A percentile compares a stretch with the other conserved stretches of the same genome.
These are phyloP conservation scores for Tolypocladium pustulatum DNA, from an alignment of 2,329 filamentous ascomycete species.

Conservation along the genomic window DNA sequence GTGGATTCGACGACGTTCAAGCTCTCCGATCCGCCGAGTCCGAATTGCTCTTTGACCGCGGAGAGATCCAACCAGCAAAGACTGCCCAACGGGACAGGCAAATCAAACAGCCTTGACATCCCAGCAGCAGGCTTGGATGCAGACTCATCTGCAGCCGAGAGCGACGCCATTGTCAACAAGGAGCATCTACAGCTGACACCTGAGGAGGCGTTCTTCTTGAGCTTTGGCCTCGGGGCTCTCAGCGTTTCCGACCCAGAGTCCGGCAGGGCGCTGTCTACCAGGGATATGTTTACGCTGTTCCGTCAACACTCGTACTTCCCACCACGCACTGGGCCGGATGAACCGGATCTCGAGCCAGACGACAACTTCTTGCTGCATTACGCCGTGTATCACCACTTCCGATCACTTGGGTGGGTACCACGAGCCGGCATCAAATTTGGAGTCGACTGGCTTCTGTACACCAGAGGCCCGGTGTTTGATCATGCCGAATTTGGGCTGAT, in stretches of 20 bases:
- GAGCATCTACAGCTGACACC: conserved; percentile 89
- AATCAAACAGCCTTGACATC: conserved; percentile 4
- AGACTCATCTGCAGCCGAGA: neutral
- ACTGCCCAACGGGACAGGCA: conserved; percentile 9
- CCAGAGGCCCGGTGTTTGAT: conserved; percentile 83
- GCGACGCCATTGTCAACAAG: conserved; percentile 30
- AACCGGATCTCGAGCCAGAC: conserved; percentile 51
- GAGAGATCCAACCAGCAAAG: conserved; percentile 10
- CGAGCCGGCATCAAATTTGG: conserved; percentile 90
- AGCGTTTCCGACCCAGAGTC: conserved; percentile 44
- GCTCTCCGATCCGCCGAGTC: conserved; percentile 40
- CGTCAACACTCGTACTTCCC: conserved; percentile 62
- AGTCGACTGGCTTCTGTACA: conserved; percentile 89
- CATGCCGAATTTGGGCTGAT: conserved; percentile 89
- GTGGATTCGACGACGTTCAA: conserved; percentile 55
- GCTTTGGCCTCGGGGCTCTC: conserved; percentile 69
- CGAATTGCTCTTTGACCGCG: conserved; percentile 17
- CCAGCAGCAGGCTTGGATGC: neutral
- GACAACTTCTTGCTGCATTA: conserved; percentile 82
- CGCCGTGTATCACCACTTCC: conserved; percentile 89
- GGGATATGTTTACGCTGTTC: conserved; percentile 55
- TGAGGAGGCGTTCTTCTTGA: conserved; percentile 87
- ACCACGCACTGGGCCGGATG: conserved; percentile 28
- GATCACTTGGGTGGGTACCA: conserved; percentile 89
- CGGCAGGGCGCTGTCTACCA: conserved; percentile 33